Base-by-base conservation (phyloP, 2,329 filamentous ascomycete species). In the Aspergillus glaucus region DNA sequence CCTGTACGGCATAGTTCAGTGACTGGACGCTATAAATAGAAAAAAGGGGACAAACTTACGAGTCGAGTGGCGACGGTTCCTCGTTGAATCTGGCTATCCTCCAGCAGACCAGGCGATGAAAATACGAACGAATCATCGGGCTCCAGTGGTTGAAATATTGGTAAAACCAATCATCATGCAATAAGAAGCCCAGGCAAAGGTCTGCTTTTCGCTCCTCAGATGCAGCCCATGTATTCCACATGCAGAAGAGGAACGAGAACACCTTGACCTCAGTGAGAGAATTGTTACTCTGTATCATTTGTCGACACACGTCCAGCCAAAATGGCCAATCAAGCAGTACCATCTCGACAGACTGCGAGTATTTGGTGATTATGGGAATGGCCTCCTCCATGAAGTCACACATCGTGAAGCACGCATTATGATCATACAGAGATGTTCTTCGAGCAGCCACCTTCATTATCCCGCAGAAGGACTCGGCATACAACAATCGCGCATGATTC, bases 81-180 rank as follows among this genome's bases (percentile, higher is more conserved):
- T 85, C 88, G 46, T 84, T 80, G 61, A 86, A 87, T 54, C 91
- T 79, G 55, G 87, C 92, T 43, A 96, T 75, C 51, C 90, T 82
- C 91, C 91, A 96, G 69, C 89, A 95, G 19, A 95, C 70, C 44
- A 96, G 73, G 43, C 91, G 87, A 80, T 95, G 93, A 64, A 86
- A 96, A 67, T 95, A 96, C 12, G 89, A 86, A 52, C 91, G 81
- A 19, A 95, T 88, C 91, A 95, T 95, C 0, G 91, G 89, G 62
- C 88, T 95, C 90, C 91, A 95, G 62, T 95, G 89, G 62, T 87
- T 92, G 71, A 95, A 96, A 52, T 89, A 84, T 52, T 81, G 82
- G 62, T 87, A 82, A 64, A 95, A 95, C 2, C 86, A 79, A 22
- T 84, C 77, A 47, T 87, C 84, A 6, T 84, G 79, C 10, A 96